These are phyloP conservation scores for Dryas alaskensis DNA, from an alignment of 306 rosid genomes.

Conservation along the genomic window DNA sequence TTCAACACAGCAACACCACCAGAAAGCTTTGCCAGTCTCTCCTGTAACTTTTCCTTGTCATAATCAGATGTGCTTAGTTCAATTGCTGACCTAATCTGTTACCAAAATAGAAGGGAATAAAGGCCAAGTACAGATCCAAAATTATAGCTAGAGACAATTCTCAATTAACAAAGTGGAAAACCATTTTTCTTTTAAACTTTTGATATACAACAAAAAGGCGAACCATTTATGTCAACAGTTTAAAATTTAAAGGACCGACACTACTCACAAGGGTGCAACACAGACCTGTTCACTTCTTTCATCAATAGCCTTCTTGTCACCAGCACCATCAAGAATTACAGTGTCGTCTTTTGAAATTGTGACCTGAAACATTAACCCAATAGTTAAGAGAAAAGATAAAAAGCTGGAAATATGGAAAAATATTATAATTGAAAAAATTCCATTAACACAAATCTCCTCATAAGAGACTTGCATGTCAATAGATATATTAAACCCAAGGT, in stretches of 20 bases:
- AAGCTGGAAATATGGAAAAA: not conserved
- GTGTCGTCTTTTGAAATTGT: conserved; percentile 97
- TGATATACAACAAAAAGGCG: not conserved
- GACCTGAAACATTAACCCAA: conserved; percentile 40
- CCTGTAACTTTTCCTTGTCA: conserved; percentile 92
- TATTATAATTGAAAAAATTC: not conserved
- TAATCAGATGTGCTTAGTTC: conserved; percentile 87
- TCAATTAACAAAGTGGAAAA: not conserved
- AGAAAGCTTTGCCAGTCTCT: conserved; percentile 90
- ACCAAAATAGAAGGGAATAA: not conserved
- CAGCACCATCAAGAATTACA: conserved; percentile 92
- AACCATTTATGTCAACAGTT: not conserved
- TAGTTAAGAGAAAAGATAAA: not conserved
- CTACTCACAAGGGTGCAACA: conserved; percentile 7
- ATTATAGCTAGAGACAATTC: not conserved
- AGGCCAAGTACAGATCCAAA: not conserved
- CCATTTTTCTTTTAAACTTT: not conserved
- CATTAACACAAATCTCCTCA: not conserved
- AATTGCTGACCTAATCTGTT: conserved; percentile 76
- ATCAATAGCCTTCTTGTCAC: conserved; percentile 81
- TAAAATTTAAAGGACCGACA: not conserved
- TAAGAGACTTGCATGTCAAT: not conserved
- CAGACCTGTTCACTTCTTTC: conserved; percentile 97
- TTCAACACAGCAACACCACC: conserved; percentile 98
- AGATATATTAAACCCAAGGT: not conserved